Base-by-base conservation (phyloP, 2,329 filamentous ascomycete genomes). In the Emergomyces africanus region DNA sequence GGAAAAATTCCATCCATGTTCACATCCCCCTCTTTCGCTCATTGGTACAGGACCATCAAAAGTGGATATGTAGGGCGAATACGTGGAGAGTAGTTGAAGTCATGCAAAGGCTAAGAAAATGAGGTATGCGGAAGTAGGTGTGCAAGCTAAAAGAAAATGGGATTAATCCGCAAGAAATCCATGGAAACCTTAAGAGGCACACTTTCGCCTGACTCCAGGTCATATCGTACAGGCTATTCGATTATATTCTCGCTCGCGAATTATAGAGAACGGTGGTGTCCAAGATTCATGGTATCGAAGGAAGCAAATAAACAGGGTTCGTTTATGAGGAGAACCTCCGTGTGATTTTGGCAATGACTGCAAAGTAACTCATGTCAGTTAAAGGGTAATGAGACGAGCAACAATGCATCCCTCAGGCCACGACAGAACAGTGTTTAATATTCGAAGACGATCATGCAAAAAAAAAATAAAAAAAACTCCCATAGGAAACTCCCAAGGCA, bases 261-360 rank as follows among this genome's bases (percentile, higher is more conserved):
- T 23, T 51, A 30, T 28, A 25, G n/a, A 58, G 20, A 37, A 28
- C 18, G 25, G 23, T 18, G 37, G n/a, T 15, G 30, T 51, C 20
- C 46, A 59, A 20, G 30, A 53, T 30, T 30, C 5, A 37, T 23
- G 46, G 57, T 28, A 53, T 58, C 39, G 48, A 49, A 42, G 20
- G 57, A 42, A 53, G 59, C 20, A 37, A 49, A 63, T 2, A 23
- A 12, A 18, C 30, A 3, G 10, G 5, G n/a, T n/a, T n/a, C 51
- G 55, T 64, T 70, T 75, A 83, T 69, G 80, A 78, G 57, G 82
- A 82, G 81, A 96, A 95, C 76, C 87, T 87, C 77, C 90, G 87
- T 67, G 90, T 94, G 71, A 96, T 78, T 82, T 96, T 96, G 75
- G 91, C 91, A 73, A 96, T 94, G 74, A 96, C 91, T 96, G 64